phyloP scores from a whole-genome alignment of 1,284 basidiomycete species.

The Tilletiopsis washingtonensis region DNA sequence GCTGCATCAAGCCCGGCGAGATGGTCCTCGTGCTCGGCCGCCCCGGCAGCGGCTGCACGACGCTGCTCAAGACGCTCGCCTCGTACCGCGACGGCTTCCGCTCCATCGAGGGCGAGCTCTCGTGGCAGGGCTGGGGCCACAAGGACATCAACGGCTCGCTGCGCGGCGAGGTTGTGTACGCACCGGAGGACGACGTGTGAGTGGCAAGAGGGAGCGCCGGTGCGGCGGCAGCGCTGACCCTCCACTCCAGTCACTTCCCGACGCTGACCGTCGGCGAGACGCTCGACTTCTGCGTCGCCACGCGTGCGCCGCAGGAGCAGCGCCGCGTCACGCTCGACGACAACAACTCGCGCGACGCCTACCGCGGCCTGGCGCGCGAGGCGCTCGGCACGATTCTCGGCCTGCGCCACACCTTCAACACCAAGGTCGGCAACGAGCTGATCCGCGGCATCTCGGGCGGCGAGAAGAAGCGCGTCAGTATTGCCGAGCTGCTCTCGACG shows the following conservation, averaged over 20 bases:
- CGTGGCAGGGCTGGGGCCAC: conserved; percentile 29
- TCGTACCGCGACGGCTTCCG: conserved; percentile 39
- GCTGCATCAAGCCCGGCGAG: conserved; percentile 39
- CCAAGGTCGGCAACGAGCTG: conserved; percentile 45
- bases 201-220: conserved; percentile 23
- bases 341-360: conserved; percentile 7
- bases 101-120: conserved; percentile 22
- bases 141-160: conserved; percentile 27
- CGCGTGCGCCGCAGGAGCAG: conserved; percentile 26
- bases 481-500: conserved; percentile 47
- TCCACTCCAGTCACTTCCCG: conserved; percentile 27
- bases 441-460: conserved; percentile 50
- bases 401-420: conserved; percentile 37
- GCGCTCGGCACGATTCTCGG: conserved; percentile 34
- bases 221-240: conserved; percentile 32
- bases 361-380: conserved; percentile 40
- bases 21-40: conserved; percentile 40
- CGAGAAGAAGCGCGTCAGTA: conserved; percentile 40
- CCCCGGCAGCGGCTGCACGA: conserved; percentile 3
- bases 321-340: conserved; percentile 14
- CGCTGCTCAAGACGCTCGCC: conserved; percentile 28
- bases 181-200: conserved; percentile 21
- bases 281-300: conserved; percentile 31
- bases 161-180: conserved; percentile 30
- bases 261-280: conserved; percentile 32